Evolutionary conservation across 306 rosid genomes (phyloP).

Genomic region (Glycine soja): DNA sequence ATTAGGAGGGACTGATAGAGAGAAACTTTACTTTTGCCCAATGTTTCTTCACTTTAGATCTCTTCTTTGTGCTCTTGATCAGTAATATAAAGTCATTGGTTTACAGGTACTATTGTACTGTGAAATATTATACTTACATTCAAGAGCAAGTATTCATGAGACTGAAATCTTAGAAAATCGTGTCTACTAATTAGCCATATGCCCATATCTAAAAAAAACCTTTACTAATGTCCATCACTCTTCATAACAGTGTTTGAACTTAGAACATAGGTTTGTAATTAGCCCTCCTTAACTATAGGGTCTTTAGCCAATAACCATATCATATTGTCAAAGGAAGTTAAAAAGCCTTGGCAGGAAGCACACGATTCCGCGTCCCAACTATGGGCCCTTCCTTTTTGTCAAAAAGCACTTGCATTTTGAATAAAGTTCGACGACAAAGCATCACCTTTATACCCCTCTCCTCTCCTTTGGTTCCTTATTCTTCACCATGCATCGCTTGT

Average conservation of each 20-base stretch:
- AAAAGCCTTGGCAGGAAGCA: constrained; percentile 56
- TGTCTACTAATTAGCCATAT: neutral
- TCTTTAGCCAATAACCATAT: neutral
- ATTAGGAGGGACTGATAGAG: neutral
- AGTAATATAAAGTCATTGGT: neutral
- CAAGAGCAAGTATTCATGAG: constrained; percentile 2
- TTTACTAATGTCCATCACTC: constrained; percentile 5
- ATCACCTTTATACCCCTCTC: constrained; percentile 57
- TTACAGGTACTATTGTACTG: neutral
- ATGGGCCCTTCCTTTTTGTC: constrained; percentile 56
- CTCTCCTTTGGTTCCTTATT: constrained; percentile 50
- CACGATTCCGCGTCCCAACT: constrained; percentile 63
- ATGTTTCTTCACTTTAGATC: neutral
- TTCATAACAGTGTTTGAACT: neutral
- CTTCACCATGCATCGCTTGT: constrained; percentile 50
- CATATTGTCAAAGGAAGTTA: constrained; percentile 33
- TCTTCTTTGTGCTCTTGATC: constrained; percentile 15
- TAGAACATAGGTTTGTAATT: neutral
- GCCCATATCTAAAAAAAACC: neutral
- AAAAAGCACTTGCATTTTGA: constrained; percentile 69
- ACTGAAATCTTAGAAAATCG: constrained; percentile 1
- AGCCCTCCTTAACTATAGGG: constrained; percentile 27
- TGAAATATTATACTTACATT: neutral
- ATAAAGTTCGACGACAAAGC: constrained; percentile 67
- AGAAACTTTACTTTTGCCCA: constrained; percentile 26